Base-by-base conservation (phyloP, 2,329 filamentous ascomycete species). In the Madurella fahalii region DNA sequence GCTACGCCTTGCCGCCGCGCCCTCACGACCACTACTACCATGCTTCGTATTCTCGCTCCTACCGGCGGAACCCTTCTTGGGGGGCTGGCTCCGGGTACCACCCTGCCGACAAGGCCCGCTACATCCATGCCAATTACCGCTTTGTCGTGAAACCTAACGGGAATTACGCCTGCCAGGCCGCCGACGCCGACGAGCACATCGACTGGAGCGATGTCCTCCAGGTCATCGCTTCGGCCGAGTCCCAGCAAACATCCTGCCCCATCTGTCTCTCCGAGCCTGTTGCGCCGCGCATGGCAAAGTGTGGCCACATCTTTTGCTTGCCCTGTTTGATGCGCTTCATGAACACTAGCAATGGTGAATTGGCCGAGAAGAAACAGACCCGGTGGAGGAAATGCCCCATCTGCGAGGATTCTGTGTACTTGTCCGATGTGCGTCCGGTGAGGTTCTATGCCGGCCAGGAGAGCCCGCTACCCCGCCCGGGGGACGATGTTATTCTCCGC, bases 381-480 rank as follows among this genome's bases (percentile, higher is more conserved):
- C 80, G 87, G 52, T 96, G 90, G 82, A 95, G 95, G 74, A 96
- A 95, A 69, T 99, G 94, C 63, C 93, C 94, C 0, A 92, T 99
- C 34, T 99, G 94, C 69, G 94, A 90, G 74, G 94, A 99, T 69
- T 85, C 82, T 46, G 83, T 99, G n/a, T 95, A 94, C 68, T 80
- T 92, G n/a, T 87, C 89, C 9, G 94, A 99, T 60, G 90, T 89
- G 18, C 81, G 89, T 47, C 91, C 94, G 1, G 92, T 96, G 18
- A 83, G 92, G 47, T 96, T 94, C 80, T 96, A 96, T 65, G 82
- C 83, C 40, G 93, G 91, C 0, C 91, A 96, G 71, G 92, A 97
- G 71, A 86, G 84, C 42, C 82, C 88, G 40, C 74, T 90, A 37
- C 90, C 92, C 4, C 80, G 85, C 34, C 87, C 93, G 65, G 93